Base-by-base conservation (phyloP, 495 filamentous ascomycete species). In the Aspergillus ostianus region DNA sequence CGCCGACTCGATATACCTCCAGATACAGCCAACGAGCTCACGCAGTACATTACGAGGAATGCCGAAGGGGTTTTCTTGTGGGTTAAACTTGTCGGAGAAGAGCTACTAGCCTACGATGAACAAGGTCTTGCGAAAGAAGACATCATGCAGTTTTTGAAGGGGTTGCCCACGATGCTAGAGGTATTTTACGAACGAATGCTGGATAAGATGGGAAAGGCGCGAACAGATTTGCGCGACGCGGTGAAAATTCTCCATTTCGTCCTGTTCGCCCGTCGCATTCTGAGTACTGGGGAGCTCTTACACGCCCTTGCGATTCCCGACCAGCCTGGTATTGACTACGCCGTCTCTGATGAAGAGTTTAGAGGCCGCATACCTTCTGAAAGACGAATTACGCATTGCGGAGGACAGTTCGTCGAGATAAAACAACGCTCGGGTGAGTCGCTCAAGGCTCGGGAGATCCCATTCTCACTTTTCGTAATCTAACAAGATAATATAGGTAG, bases 31-130 rank as follows among this genome's bases (percentile, higher is more conserved):
- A 41, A 15, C 13, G 32, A 47, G 6, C 18, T 20, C 18, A 17
- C 26, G 46, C 6, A 53, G 17, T 59, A 53, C 36, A 47, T 60
- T 26, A 45, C 49, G 5, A 18, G 49, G 19, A 60, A 53, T 21
- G 58, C 58, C 13, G 41, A 60, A 49, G 58, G 58, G 2, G 58
- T 60, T 0, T 60, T 60, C 21, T 44, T 60, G 4, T 60, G 58
- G 58, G 58, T 60, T 4, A 44, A 51, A n/a, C 51, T 60, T 10
- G 50, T 60, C 9, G 26, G 51, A 19, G 27, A 17, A 8, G 58
- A 60, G 45, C 29, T 60, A 2, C 23, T 47, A 19, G 10, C 50
- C 13, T 53, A 19, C 29, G 58, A 44, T n/a, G 58, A 60, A 46
- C 7, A 49, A 21, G 58, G 58, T 2, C 26, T 23, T 19, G 15